Conservation (phyloP, 1,284 basidiomycete genomes). For the Wolfiporia cocos region DNA sequence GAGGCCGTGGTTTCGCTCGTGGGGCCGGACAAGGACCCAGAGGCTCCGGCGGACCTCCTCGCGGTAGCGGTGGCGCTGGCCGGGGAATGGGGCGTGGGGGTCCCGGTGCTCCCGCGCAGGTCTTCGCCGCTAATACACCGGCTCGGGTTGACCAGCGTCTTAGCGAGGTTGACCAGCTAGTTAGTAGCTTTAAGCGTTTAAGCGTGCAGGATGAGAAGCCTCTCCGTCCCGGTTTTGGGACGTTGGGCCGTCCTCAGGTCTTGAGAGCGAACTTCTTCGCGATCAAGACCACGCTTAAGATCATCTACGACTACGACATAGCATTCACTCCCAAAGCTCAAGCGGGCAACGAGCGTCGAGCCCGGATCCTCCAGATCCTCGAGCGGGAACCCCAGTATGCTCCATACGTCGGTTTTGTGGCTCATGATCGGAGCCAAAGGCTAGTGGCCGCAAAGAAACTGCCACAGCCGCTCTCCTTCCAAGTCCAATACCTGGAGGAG, state of each 20-base stretch:
- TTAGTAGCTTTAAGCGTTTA: background rate
- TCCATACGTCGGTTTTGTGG: constrained; percentile 40
- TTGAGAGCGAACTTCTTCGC: constrained; percentile 69
- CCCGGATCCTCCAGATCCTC: constrained; percentile 53
- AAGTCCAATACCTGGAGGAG: constrained; percentile 48
- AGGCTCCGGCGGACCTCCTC: no score
- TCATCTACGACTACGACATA: constrained; percentile 57
- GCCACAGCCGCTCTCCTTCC: constrained; percentile 48
- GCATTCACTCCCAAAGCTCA: constrained; percentile 46
- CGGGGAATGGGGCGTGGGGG: constrained; percentile 15
- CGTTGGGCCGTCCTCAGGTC: constrained; percentile 41
- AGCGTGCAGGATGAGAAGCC: background rate
- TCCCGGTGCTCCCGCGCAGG: background rate
- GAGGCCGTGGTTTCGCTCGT: constrained; percentile 7
- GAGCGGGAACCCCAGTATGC: constrained; percentile 38
- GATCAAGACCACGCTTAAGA: constrained; percentile 40
- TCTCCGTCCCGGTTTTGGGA: constrained; percentile 64
- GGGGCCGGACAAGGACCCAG: constrained; percentile 7
- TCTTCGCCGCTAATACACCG: background rate
- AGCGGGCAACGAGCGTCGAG: constrained; percentile 42
- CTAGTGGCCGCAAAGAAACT: constrained; percentile 51
- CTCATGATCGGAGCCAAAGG: constrained; percentile 56
- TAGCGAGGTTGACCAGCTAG: background rate
- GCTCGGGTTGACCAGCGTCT: background rate
- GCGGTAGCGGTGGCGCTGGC: constrained; percentile 18